Conservation (phyloP, 1,139 yeast species). For the Meyerozyma smithsonii region DNA sequence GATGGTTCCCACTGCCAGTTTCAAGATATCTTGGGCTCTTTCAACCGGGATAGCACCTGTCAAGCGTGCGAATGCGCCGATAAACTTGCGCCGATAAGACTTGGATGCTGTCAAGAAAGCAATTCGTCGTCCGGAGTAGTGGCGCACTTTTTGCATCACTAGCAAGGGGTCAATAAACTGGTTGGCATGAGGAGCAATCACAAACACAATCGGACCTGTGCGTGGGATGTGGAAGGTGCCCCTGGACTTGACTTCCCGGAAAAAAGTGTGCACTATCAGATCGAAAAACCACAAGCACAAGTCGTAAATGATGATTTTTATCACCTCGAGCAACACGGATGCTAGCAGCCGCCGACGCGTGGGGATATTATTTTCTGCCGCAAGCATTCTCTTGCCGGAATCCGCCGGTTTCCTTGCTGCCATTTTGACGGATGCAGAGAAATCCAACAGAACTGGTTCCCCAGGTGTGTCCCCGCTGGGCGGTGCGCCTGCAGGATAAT, state of each 20-base stretch:
- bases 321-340: constrained; percentile 2
- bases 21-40: constrained; percentile 63
- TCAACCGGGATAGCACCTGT: constrained; percentile 70
- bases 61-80: constrained; percentile 54
- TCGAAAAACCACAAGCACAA: constrained; percentile 32
- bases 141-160: constrained; percentile 31
- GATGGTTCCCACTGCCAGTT: constrained; percentile 43
- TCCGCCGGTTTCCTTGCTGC: not conserved
- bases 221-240: constrained; percentile 40
- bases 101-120: constrained; percentile 73
- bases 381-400: not conserved
- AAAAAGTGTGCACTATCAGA: constrained; percentile 36
- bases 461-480: not conserved
- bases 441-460: not conserved
- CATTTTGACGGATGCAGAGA: not conserved
- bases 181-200: constrained; percentile 45
- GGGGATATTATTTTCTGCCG: not conserved
- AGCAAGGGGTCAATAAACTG: constrained; percentile 42
- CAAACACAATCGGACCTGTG: constrained; percentile 38
- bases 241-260: constrained; percentile 37
- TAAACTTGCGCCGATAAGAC: constrained; percentile 59
- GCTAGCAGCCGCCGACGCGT: not conserved
- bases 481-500: not conserved
- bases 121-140: constrained; percentile 33
- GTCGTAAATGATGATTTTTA: constrained; percentile 20